These are phyloP conservation scores for Plasmodium falciparum DNA, from an alignment of 169 alveolate genomes.

Conservation along the genomic window DNA sequence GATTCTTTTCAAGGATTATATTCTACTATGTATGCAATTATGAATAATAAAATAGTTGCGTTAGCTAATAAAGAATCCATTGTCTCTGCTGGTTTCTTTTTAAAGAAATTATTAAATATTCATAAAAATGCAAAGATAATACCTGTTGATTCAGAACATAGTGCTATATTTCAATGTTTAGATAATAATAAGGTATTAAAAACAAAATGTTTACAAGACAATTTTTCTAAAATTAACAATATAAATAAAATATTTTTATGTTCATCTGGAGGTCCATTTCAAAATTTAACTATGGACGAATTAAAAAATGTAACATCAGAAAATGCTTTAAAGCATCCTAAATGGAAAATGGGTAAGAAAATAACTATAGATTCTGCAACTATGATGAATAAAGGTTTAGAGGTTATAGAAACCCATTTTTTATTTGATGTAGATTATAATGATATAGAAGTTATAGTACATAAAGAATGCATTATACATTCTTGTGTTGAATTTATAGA, in stretches of 20 bases:
- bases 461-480: conserved; percentile 90
- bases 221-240: conserved; percentile 53
- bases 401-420: conserved; percentile 90
- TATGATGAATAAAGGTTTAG: conserved; percentile 91
- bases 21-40: conserved; percentile 89
- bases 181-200: conserved; percentile 71
- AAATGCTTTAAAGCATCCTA: conserved; percentile 87
- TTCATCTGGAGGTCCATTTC: conserved; percentile 87
- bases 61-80: conserved; percentile 90
- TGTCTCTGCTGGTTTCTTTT: conserved; percentile 87
- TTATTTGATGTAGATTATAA: conserved; percentile 87
- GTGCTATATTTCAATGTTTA: conserved; percentile 90
- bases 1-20: conserved; percentile 91
- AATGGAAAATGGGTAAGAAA: conserved; percentile 91
- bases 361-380: conserved; percentile 91
- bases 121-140: conserved; percentile 72
- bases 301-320: conserved; percentile 73
- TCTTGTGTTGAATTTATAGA: conserved; percentile 88
- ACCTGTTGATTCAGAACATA: conserved; percentile 92
- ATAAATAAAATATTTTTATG: conserved; percentile 80
- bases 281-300: conserved; percentile 57
- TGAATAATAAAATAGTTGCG: conserved; percentile 86
- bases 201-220: conserved; percentile 44
- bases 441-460: conserved; percentile 82
- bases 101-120: conserved; percentile 40